Evolutionary conservation across 2,329 filamentous ascomycete genomes (phyloP), one percentile per base, ranked within the genome.

Genomic region (Pyrenophora graminea): DNA sequence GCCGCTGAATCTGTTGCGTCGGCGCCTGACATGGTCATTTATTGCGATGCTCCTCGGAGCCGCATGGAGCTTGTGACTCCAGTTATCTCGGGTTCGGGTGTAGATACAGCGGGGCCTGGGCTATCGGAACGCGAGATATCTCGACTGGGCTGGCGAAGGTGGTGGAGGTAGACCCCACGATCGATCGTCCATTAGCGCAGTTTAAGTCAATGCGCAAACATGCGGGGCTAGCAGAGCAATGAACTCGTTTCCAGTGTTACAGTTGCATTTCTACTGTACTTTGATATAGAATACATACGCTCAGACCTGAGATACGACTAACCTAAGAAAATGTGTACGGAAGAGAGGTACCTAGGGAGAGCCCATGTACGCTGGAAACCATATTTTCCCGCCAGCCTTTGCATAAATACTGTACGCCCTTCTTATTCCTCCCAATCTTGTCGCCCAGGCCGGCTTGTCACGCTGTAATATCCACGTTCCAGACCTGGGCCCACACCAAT

Each of bases 21-120:
- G 63, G 64, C 63, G 64, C 68, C 71, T 62, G 72, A 72, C 71
- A 74, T 74, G 49, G 59, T 30, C 27, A 30, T 46, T 69, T 66
- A 58, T 66, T 62, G 62, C 58, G 63, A 56, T 62, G 66, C 68
- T 67, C 64, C 58, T 59, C 58, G 66, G 63, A 70, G 67, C 70
- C 63, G 65, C 71, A 73, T 74, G 67, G 51, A 57, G 61, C 50
- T 39, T 41, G 43, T 48, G 51, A 51, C 48, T 53, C 50, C 37
- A 47, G 49, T 36, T 34, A 38, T 50, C 32, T 36, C 40, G 42
- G 45, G 47, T 36, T 52, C 37, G 46, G 47, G 25, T 18, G 32
- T 38, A 41, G 39, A 42, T 51, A 47, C 32, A 48, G 52, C 45
- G 51, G 43, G 50, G 23, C 49, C 19, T 44, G 45, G 42, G 45